A percentile compares a stretch with the other conserved stretches of the same genome.
Conservation (phyloP, 805 yeast genomes). For the Zygotorulaspora florentina region DNA sequence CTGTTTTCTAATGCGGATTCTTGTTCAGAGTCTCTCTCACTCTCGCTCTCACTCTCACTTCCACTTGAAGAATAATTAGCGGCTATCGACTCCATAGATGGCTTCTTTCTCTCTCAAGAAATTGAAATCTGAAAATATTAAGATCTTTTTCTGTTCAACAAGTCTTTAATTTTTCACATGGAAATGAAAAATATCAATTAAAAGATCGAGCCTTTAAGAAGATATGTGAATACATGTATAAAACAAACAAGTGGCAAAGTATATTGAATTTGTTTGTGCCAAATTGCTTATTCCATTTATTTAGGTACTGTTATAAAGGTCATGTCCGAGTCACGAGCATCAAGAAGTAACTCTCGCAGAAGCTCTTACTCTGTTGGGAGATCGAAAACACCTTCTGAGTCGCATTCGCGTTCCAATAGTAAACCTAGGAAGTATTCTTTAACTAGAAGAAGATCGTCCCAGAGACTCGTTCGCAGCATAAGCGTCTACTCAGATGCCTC, state of each 20-base stretch:
- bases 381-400: conserved; percentile 25
- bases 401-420: conserved; percentile 40
- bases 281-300: neutral
- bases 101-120: conserved; percentile 1
- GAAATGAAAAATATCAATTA: neutral
- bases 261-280: too few species aligned
- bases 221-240: neutral
- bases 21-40: conserved; percentile 7
- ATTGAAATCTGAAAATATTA: too few species aligned
- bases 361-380: conserved; percentile 11
- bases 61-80: conserved; percentile 15
- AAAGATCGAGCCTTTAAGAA: too few species aligned
- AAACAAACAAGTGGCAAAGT: neutral
- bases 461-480: conserved; percentile 29
- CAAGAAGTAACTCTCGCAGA: conserved; percentile 10
- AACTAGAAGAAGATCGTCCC: conserved; percentile 27
- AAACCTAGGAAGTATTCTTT: conserved; percentile 34
- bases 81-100: conserved; percentile 19
- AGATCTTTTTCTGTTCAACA: neutral
- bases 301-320: neutral
- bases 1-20: neutral
- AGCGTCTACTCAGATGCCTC: conserved; percentile 23
- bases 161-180: conserved; percentile 8
- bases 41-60: conserved; percentile 17
- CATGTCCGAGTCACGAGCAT: conserved; percentile 12